A percentile compares a stretch with the other conserved stretches of the same genome.
phyloP scores from a whole-genome alignment of 345 rosid species.

The Citrus unshiu region DNA sequence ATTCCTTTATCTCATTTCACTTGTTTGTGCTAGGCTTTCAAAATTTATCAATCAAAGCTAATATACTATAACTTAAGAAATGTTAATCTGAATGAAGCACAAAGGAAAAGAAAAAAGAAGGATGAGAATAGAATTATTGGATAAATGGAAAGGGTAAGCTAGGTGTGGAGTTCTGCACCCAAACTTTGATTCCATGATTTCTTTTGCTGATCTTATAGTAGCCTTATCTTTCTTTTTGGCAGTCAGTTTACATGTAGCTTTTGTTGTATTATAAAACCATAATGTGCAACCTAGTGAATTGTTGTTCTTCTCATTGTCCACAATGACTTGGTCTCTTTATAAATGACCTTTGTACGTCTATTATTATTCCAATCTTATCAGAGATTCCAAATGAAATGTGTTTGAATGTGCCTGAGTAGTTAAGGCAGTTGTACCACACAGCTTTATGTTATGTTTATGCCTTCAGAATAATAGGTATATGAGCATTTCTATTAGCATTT shows the following conservation, averaged over 20 bases:
- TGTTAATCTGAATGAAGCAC: neutral
- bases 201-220: neutral
- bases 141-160: neutral
- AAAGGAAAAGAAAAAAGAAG: neutral
- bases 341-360: neutral
- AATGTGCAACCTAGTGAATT: neutral
- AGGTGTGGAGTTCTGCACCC: neutral
- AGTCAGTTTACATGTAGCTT: neutral
- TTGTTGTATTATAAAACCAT: neutral
- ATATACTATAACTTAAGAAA: neutral
- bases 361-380: neutral
- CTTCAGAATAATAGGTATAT: neutral
- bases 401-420: neutral
- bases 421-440: neutral
- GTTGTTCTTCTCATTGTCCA: neutral
- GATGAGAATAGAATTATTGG: neutral
- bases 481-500: neutral
- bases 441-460: neutral
- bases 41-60: neutral
- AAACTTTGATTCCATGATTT: neutral
- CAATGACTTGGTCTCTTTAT: neutral
- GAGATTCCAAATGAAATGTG: neutral
- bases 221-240: conserved; percentile 2
- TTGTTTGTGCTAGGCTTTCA: neutral
- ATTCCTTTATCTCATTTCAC: neutral